Percentiles rank a stretch among this genome's conserved stretches.
These are phyloP conservation scores for Eleusine coracana DNA, from an alignment of 176 grass and related monocot genomes.

Conservation along the genomic window DNA sequence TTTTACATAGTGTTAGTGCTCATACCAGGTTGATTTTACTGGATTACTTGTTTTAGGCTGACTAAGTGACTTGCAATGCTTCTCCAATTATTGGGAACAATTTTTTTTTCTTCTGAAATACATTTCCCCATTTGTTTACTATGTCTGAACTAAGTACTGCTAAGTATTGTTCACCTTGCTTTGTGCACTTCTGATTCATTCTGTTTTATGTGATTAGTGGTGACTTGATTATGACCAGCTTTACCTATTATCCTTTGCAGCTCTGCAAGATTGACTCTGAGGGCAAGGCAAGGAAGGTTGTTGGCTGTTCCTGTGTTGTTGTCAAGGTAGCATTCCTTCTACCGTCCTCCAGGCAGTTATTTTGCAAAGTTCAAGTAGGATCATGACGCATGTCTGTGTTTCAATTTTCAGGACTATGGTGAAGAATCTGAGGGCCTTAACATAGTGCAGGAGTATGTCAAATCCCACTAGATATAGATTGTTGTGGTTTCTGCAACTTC, in stretches of 20 bases:
- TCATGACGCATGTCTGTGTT: neutral
- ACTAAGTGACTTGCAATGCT: neutral
- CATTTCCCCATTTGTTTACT: neutral
- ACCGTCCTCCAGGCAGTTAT: neutral
- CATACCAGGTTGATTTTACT: neutral
- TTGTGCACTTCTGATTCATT: neutral
- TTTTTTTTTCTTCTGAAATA: neutral
- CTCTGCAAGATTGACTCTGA: conserved; percentile 78
- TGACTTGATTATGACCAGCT: neutral
- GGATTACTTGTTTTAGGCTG: neutral
- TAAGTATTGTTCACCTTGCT: neutral
- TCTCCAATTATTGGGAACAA: neutral
- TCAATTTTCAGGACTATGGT: conserved; percentile 65
- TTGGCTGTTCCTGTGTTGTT: conserved; percentile 79
- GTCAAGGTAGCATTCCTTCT: conserved; percentile 54
- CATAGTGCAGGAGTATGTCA: conserved; percentile 88
- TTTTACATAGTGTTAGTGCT: neutral
- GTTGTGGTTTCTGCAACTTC: conserved; percentile 13
- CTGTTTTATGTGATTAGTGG: neutral
- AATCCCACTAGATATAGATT: conserved; percentile 53
- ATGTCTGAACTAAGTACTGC: neutral
- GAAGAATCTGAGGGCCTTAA: conserved; percentile 85
- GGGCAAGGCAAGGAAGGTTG: conserved; percentile 85
- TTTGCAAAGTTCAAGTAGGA: neutral
- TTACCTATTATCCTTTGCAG: neutral